Evolutionary conservation across 352 stramenopile genomes (phyloP).

Genomic region (Phytophthora capsici): DNA sequence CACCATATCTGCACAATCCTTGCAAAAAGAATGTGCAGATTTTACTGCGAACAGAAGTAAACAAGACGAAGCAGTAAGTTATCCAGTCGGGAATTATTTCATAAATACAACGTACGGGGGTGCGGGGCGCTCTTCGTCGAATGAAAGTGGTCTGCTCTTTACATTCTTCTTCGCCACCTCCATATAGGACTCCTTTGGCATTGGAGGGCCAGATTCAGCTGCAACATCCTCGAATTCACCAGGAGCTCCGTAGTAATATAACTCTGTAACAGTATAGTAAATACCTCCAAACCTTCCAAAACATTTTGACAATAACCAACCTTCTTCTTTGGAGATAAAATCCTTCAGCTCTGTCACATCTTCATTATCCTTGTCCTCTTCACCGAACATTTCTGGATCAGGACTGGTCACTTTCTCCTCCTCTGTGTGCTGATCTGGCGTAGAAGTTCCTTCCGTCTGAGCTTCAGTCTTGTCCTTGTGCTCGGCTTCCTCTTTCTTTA

Average conservation of each 20-base stretch:
- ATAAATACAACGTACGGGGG: constrained; percentile 54
- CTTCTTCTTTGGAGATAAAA: constrained; percentile 85
- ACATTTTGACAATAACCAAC: constrained; percentile 23
- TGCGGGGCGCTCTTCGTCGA: constrained; percentile 45
- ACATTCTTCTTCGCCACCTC: constrained; percentile 62
- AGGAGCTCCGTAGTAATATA: constrained; percentile 83
- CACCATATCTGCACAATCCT: constrained; percentile 78
- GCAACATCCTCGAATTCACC: constrained; percentile 60
- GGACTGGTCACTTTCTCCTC: constrained; percentile 41
- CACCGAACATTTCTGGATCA: constrained; percentile 5
- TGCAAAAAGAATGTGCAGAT: constrained; percentile 87
- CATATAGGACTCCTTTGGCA: constrained; percentile 56
- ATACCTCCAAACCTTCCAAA: not conserved
- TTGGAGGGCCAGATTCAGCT: constrained; percentile 17
- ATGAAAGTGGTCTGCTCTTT: constrained; percentile 36
- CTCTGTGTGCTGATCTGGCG: constrained; percentile 22
- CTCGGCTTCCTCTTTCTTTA: constrained; percentile 32
- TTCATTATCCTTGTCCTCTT: constrained; percentile 33
- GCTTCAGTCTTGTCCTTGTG: constrained; percentile 40
- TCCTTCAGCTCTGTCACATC: constrained; percentile 66
- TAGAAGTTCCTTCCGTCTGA: constrained; percentile 32
- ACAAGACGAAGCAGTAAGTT: constrained; percentile 2
- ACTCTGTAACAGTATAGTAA: constrained; percentile 37
- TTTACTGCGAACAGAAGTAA: constrained; percentile 47
- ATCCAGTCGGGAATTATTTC: not conserved